Base-by-base conservation (phyloP, 148 eudicot genomes). In the Tetragonia tetragonoides region DNA sequence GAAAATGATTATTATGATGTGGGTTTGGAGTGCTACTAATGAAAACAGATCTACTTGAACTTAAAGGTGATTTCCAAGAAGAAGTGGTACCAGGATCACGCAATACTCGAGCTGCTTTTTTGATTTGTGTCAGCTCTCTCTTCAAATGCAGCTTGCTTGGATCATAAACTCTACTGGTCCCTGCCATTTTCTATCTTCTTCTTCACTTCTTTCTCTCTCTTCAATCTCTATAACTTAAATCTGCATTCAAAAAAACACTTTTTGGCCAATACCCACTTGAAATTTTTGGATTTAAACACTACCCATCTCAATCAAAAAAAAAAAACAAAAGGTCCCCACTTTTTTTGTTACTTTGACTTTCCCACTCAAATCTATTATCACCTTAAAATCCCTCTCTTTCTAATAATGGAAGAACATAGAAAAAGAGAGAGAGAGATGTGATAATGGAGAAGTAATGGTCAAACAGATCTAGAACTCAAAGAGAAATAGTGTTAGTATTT, bases 51-150 rank as follows among this genome's bases (percentile, higher is more conserved):
- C 97, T 90, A 76, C 90, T 84, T 41, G 94, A 86, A 75, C 81
- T 88, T 56, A 90, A 85, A 15, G 97, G 98, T 12, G 98, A 92
- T 83, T 90, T 86, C 97, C 94, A 92, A 53, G 98, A 80, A 7
- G 99, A 91, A 67, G 90, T 87, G 37, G 99, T 95, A 51, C 99
- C 99, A 61, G 99, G 99, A 83, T 95, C 99, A 72, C 93, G 87
- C 70, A 95, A 72, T 16, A 84, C 91, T 47, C 90, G 74, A 11
- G 99, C 87, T 14, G 99, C 96, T 79, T 90, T 95, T 10, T 92
- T 83, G 66, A 95, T 95, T 86, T 93, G 99, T n/a, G 97, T 95
- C 69, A 95, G 75, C 76, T 95, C 99, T 68, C 87, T 91, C 90
- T 90, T 93, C 92, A 95, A 88, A 84, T 95, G 97, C 74, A 93